These are phyloP conservation scores for Hapsidospora chrysogenum DNA, from an alignment of 495 filamentous ascomycete genomes.

Conservation along the genomic window DNA sequence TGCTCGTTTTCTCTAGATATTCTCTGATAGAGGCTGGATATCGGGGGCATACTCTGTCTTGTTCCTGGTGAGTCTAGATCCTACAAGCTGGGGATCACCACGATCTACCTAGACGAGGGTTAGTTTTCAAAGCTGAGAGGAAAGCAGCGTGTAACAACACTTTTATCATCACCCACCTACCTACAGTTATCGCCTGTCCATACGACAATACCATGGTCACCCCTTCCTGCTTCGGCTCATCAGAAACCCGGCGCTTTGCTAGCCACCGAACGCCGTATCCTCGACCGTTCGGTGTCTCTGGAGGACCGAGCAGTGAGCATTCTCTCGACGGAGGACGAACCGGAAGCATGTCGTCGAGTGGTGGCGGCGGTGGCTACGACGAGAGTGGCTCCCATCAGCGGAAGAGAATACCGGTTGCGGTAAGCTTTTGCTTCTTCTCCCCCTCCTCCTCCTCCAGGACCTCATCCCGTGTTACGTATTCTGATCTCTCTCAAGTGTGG, in stretches of 20 bases:
- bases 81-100: no score
- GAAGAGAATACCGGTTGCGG: slow-evolving; percentile 52
- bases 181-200: no score
- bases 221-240: background rate
- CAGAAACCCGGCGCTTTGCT: background rate
- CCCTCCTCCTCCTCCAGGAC: background rate
- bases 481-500: slow-evolving; percentile 42
- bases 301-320: slow-evolving; percentile 12
- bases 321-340: slow-evolving; percentile 14
- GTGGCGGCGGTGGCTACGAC: slow-evolving; percentile 20
- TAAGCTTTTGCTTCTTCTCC: slow-evolving; percentile 23
- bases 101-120: no score
- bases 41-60: no score
- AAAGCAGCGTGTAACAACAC: no score
- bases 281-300: background rate
- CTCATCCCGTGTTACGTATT: background rate
- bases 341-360: slow-evolving; percentile 15
- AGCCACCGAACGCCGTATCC: background rate
- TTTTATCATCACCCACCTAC: no score
- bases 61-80: no score
- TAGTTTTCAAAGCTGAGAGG: no score
- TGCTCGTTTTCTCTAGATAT: no score
- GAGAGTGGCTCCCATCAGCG: slow-evolving; percentile 27
- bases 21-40: no score
- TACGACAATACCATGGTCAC: background rate